Evolutionary conservation across 257 asterid genomes (phyloP).

Genomic region (Jaltomata sinuosa): DNA sequence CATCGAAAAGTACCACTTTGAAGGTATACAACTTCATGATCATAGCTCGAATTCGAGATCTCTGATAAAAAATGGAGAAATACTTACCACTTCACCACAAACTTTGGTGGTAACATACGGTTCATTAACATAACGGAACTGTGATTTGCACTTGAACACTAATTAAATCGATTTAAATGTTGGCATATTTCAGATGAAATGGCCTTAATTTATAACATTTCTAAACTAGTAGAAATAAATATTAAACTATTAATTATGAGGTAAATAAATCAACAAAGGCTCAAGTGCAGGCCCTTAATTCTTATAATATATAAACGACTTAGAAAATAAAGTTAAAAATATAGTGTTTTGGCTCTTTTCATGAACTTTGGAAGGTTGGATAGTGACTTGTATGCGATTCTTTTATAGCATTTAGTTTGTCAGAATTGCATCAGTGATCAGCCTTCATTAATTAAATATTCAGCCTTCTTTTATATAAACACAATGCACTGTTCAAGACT

Average conservation of each 20-base stretch:
- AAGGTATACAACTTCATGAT: not conserved
- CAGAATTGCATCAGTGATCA: not conserved
- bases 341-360: not conserved
- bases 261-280: not conserved
- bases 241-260: not conserved
- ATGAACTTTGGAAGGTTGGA: not conserved
- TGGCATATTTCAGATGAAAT: not conserved
- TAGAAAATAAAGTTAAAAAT: not conserved
- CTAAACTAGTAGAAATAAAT: not conserved
- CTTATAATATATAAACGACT: not conserved
- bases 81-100: not conserved
- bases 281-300: constrained; percentile 12
- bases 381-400: not conserved
- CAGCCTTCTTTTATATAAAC: not conserved
- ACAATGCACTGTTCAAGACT: not conserved
- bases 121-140: not conserved
- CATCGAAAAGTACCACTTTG: too few species aligned
- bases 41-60: fast-evolving
- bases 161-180: not conserved
- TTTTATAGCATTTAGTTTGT: not conserved
- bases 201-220: not conserved
- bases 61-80: not conserved
- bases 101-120: not conserved
- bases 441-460: not conserved
- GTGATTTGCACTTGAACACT: not conserved